A percentile compares a stretch with the other conserved stretches of the same genome.
phyloP scores from a whole-genome alignment of 495 filamentous ascomycete genomes.

The Penicillium daleae region DNA sequence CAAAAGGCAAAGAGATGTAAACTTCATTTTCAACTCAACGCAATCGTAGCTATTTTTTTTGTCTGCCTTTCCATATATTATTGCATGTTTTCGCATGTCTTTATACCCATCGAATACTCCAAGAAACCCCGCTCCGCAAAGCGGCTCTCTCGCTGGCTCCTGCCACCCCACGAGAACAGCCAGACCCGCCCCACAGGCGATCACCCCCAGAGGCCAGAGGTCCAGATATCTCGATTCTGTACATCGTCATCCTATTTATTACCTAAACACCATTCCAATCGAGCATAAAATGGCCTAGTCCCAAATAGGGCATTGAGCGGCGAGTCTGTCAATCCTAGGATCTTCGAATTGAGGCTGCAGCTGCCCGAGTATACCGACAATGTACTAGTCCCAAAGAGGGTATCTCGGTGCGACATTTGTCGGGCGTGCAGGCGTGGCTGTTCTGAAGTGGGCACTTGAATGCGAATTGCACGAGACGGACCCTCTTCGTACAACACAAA shows the following conservation, averaged over 20 bases:
- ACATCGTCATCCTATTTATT: neutral
- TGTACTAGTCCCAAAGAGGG: conserved; percentile 25
- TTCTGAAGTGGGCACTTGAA: neutral
- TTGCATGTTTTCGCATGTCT: neutral
- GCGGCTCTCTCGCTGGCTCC: neutral
- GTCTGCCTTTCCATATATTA: neutral
- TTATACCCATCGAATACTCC: neutral
- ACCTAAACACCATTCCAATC: neutral
- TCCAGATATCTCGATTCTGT: neutral
- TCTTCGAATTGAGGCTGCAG: neutral
- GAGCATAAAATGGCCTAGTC: neutral
- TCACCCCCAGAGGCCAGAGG: neutral
- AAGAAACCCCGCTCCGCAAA: neutral
- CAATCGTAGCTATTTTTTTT: neutral
- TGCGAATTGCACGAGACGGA: neutral
- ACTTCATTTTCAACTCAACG: neutral
- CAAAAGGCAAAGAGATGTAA: neutral
- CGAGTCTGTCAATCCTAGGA: neutral
- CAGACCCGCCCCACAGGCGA: neutral
- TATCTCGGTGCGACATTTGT: conserved; percentile 1
- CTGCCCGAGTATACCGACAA: neutral
- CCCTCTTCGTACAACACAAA: neutral
- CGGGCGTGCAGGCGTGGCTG: neutral
- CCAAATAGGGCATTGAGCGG: neutral
- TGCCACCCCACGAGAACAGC: neutral